phyloP scores from a whole-genome alignment of 768 basidiomycete species.

The Pulveroboletus ravenelii region DNA sequence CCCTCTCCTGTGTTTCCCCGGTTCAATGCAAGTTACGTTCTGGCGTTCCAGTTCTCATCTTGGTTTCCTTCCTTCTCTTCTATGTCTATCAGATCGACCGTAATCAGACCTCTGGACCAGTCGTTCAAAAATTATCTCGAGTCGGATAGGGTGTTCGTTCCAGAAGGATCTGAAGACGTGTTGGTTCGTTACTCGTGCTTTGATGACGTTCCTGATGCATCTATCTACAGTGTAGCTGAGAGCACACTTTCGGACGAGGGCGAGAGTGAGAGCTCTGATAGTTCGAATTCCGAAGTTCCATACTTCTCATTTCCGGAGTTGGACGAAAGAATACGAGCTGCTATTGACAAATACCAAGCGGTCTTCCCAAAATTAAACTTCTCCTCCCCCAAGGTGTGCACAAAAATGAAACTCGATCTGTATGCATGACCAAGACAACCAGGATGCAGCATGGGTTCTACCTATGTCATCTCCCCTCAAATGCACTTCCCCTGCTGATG shows the following conservation, averaged over 20 bases:
- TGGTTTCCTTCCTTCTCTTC: slow-evolving; percentile 75
- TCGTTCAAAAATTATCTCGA: slow-evolving; percentile 71
- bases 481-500: slow-evolving; percentile 84
- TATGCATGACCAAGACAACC: slow-evolving; percentile 1
- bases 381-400: slow-evolving; percentile 79
- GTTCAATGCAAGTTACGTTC: slow-evolving; percentile 47
- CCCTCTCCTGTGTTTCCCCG: slow-evolving; percentile 42
- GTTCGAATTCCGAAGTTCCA: slow-evolving; percentile 32
- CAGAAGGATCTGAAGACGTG: slow-evolving; percentile 76
- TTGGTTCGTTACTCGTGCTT: slow-evolving; percentile 35
- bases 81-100: slow-evolving; percentile 64
- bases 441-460: slow-evolving; percentile 93
- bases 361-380: slow-evolving; percentile 98
- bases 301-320: slow-evolving; percentile 75
- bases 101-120: slow-evolving; percentile 62
- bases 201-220: neutral
- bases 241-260: slow-evolving; percentile 61
- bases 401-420: neutral
- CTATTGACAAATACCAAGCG: slow-evolving; percentile 65
- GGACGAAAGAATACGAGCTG: slow-evolving; percentile 64
- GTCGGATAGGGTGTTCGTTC: slow-evolving; percentile 80
- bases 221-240: slow-evolving; percentile 40
- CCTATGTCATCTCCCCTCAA: slow-evolving; percentile 79
- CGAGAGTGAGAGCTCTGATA: slow-evolving; percentile 33
- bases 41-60: slow-evolving; percentile 75